Evolutionary conservation across 192 early-diverging fungal genomes (phyloP).

Genomic region (Backusella tarrabulga): DNA sequence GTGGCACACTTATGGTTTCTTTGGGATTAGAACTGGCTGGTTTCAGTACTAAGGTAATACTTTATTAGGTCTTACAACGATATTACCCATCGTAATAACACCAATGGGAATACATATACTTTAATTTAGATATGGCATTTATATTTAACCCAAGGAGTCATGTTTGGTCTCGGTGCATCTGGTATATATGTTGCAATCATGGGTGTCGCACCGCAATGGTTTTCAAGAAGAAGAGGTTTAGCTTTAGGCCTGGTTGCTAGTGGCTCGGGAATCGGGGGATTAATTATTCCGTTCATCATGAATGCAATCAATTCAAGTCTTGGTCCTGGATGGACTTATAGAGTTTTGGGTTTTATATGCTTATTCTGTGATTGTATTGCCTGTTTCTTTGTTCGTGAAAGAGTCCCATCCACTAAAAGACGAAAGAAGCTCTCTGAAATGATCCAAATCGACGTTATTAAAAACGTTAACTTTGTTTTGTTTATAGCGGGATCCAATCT

Average conservation of each 20-base stretch:
- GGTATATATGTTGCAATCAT: constrained; percentile 21
- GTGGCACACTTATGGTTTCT: constrained; percentile 6
- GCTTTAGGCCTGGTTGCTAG: constrained; percentile 54
- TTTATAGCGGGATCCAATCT: constrained; percentile 19
- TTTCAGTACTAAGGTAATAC: constrained; percentile 13
- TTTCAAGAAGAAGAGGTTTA: constrained; percentile 52
- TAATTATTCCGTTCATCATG: constrained; percentile 59
- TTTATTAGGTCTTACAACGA: not conserved
- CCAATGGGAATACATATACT: not conserved
- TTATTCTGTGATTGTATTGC: constrained; percentile 9
- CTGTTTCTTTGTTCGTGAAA: constrained; percentile 15
- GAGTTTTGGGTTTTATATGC: constrained; percentile 28
- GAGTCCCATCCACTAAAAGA: not conserved
- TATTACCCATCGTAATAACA: not conserved
- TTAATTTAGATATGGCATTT: constrained; percentile 57
- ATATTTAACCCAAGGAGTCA: constrained; percentile 54
- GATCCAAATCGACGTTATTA: constrained; percentile 18
- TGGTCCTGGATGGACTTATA: constrained; percentile 51
- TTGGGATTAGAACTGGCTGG: constrained; percentile 23
- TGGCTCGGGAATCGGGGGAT: constrained; percentile 72
- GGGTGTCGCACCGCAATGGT: constrained; percentile 55
- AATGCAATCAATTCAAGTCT: constrained; percentile 52
- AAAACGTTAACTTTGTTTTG: constrained; percentile 19
- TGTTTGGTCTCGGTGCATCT: constrained; percentile 53
- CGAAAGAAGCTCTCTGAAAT: constrained; percentile 22